Evolutionary conservation across 2,329 filamentous ascomycete genomes (phyloP), one percentile per base, ranked within the genome.

Genomic region (Ilyonectria destructans): DNA sequence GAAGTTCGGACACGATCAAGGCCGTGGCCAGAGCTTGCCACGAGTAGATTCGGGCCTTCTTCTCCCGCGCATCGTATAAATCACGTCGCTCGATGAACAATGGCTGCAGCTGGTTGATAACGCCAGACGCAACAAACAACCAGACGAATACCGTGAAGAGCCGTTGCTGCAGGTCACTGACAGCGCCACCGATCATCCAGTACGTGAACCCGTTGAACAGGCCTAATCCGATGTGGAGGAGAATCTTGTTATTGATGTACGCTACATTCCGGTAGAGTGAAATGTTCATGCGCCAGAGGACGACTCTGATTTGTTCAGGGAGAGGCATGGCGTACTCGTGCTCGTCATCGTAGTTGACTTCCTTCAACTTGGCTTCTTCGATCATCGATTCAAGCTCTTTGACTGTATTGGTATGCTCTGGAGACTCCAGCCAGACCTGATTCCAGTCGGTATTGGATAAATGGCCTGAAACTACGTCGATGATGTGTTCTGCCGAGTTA

Each of bases 401-500:
- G 15, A 88, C 80, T 43, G 92, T 81, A 3, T 83, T 79, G 0
- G 83, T 81, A 69, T 90, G 86, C 74, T 93, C 86, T 1, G 88
- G 83, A 0, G 89, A 94, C 19, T 85, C 85, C 19, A 86, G 82
- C 92, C 92, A 94, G 70, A 93, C 87, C 37, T 92, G 84, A 75
- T 90, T 91, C 91, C 90, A 93, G 76, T 93, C 87, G 46, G 70
- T 83, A 74, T 73, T 80, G 61, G 80, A 82, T 0, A 83, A 85
- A 1, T 37, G 10, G 5, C 35, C 35, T 37, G 87, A 87, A 13
- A 86, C 85, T 19, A 87, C 85, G 56, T 88, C 85, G 57, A 95
- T 88, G 89, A 95, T 94, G 84, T 91, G 93, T 78, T 95, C 92
- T 0, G 92, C 92, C 1, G 91, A 91, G 73, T 94, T 95, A 19